These are phyloP conservation scores for Arachnopeziza araneosa DNA, from an alignment of 2,329 filamentous ascomycete genomes.

Conservation along the genomic window DNA sequence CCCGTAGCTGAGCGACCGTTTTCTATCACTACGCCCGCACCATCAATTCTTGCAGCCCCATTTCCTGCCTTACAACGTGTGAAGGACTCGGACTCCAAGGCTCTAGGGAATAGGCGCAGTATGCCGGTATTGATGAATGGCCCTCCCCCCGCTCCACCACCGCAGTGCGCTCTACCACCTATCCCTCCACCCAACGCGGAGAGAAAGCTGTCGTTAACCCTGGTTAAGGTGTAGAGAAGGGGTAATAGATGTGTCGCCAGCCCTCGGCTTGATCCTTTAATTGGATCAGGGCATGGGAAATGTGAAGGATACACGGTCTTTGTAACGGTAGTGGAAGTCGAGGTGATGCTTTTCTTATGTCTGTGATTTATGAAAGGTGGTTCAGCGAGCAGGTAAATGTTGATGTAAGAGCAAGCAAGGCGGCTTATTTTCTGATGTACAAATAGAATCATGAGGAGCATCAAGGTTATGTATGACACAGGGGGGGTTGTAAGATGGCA, in stretches of 20 bases:
- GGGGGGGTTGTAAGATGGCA: too few species aligned
- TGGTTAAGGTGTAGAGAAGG: background rate
- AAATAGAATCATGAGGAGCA: background rate
- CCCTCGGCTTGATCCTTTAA: background rate
- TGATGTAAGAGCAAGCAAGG: background rate
- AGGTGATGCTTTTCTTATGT: background rate
- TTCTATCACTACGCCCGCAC: background rate
- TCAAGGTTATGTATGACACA: background rate
- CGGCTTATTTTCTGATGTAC: background rate
- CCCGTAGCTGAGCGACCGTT: background rate
- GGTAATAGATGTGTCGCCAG: background rate
- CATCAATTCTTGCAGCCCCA: background rate
- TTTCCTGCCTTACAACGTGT: conserved; percentile 7
- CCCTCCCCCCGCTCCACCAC: conserved; percentile 29
- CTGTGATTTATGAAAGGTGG: background rate
- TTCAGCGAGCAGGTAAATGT: background rate
- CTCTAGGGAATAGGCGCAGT: conserved; percentile 20
- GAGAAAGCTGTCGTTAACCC: background rate
- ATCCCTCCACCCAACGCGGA: conserved; percentile 17
- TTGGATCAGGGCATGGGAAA: background rate
- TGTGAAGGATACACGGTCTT: background rate
- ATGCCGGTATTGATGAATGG: conserved; percentile 24
- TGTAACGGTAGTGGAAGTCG: background rate
- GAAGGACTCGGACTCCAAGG: conserved; percentile 7
- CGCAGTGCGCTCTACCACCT: conserved; percentile 28